Evolutionary conservation across 441 rosid genomes (phyloP), one percentile per base, ranked within the genome.

Genomic region (Populus tomentosa): DNA sequence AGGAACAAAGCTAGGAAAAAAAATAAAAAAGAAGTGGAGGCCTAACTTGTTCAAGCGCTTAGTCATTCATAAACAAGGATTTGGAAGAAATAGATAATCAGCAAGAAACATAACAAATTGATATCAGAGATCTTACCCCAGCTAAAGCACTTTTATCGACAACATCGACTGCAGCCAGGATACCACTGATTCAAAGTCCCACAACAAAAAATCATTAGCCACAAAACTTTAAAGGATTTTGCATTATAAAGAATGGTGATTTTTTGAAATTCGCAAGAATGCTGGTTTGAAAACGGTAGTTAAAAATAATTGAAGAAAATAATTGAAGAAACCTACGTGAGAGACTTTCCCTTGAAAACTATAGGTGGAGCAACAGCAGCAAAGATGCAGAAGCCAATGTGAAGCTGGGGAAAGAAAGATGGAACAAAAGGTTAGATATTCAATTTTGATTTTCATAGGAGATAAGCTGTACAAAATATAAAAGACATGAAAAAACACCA

Each of bases 281-380:
- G 26, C 32, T 32, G 46, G 28, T 67, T 7, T 21, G 3, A 70
- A 67, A 70, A 42, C 18, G 33, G 23, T 46, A 56, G 38, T 18
- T 50, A 9, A 10, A 72, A 59, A 75, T 4, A 46, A 38, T 63
- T 78, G 35, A 65, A 40, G 62, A 56, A 69, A 82, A 75, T 4
- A 46, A 38, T 63, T 78, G 35, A 65, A 40, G 62, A 56, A 69
- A 82, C 93, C 65, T 91, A 95, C 97, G 98, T 81, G 40, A 95
- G 86, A 83, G 98, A 94, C 82, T 95, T 92, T 69, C 97, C 98
- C 80, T 85, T 90, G 87, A 94, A 95, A 84, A 94, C 36, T 8
- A 95, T 80, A 32, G 99, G 97, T 75, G 97, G 97, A 75, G 99
- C 98, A 80, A 95, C 94, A 0, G 98, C 97, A 77, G 98, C 97